Conservation (phyloP, 306 rosid genomes). For the Hylodesmum podocarpum region DNA sequence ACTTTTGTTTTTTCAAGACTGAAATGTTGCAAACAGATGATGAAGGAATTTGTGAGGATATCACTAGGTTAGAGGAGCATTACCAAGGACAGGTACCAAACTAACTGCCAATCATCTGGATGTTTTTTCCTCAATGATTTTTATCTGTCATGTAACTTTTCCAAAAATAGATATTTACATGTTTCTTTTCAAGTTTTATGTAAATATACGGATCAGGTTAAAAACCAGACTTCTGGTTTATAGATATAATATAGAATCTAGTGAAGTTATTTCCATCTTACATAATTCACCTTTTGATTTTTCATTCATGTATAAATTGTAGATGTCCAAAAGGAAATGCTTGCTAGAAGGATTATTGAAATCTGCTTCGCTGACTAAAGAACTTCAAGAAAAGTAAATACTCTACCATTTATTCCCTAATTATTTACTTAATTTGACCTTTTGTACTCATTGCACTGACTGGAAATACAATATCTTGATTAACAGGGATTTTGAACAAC, state of each 20-base stretch:
- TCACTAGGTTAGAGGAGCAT: constrained; percentile 60
- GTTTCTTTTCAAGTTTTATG: constrained; percentile 9
- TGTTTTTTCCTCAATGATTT: constrained; percentile 2
- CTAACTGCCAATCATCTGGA: constrained; percentile 14
- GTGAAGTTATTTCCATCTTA: constrained; percentile 12
- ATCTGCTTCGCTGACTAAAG: constrained; percentile 54
- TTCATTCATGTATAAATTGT: constrained; percentile 30
- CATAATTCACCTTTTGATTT: constrained; percentile 9
- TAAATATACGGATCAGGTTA: not conserved
- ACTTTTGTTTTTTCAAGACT: constrained; percentile 56
- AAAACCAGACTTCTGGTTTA: not conserved
- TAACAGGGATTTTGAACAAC: constrained; percentile 74
- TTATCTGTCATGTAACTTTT: not conserved
- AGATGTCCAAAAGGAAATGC: constrained; percentile 62
- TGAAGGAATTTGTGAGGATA: constrained; percentile 62
- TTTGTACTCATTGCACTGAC: constrained; percentile 28
- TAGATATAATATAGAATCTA: constrained; percentile 10
- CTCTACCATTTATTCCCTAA: constrained; percentile 34
- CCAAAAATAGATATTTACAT: not conserved
- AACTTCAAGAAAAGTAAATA: constrained; percentile 64
- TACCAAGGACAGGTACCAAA: constrained; percentile 63
- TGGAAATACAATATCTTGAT: constrained; percentile 20
- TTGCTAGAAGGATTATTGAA: constrained; percentile 56
- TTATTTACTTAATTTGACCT: constrained; percentile 26
- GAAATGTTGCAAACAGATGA: constrained; percentile 52